These are phyloP conservation scores for Porphyra umbilicalis DNA, from an alignment of 31 red algal genomes.

Conservation along the genomic window DNA sequence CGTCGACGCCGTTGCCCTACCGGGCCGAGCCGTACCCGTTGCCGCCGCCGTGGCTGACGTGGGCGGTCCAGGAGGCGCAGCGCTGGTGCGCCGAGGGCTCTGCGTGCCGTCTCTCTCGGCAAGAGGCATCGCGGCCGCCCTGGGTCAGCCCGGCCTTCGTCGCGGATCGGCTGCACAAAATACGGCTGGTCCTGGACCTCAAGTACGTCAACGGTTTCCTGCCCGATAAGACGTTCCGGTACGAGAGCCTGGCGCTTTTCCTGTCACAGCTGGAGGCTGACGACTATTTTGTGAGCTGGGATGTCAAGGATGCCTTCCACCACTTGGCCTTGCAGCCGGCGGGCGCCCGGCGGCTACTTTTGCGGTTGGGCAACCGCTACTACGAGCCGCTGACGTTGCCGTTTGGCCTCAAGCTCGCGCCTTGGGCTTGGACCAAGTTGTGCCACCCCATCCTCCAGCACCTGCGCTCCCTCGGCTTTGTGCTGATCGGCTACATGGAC, in stretches of 20 bases:
- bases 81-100: too few relatives aligned
- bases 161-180: neutral
- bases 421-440: constrained; percentile 2
- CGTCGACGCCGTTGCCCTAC: too few relatives aligned
- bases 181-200: neutral
- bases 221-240: neutral
- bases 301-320: constrained; percentile 24
- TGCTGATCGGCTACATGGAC: neutral
- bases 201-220: neutral
- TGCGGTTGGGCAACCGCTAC: constrained; percentile 3
- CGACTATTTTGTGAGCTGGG: constrained; percentile 18
- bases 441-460: neutral
- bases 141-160: neutral
- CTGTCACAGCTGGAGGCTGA: constrained; percentile 1
- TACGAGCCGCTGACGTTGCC: constrained; percentile 15
- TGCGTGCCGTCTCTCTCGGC: too few relatives aligned
- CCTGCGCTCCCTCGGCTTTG: neutral
- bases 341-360: constrained; percentile 8
- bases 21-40: too few relatives aligned
- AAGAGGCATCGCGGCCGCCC: too few relatives aligned
- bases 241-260: neutral
- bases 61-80: too few relatives aligned
- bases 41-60: too few relatives aligned
- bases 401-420: constrained; percentile 15
- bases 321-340: constrained; percentile 4